These are phyloP conservation scores for Hypsizygus marmoreus DNA, from an alignment of 768 basidiomycete genomes.

Conservation along the genomic window DNA sequence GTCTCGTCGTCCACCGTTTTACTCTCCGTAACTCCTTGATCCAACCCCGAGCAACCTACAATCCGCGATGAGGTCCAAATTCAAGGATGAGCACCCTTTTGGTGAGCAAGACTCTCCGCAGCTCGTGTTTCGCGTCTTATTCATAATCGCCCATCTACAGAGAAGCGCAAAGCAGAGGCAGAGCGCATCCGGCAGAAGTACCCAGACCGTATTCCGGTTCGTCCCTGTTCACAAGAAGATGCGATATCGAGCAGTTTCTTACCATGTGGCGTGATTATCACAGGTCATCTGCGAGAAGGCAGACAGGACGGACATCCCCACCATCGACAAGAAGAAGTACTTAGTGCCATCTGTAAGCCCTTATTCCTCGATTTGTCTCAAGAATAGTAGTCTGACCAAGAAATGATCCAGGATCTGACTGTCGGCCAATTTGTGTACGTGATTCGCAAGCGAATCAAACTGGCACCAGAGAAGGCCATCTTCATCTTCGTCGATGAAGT, in stretches of 20 bases:
- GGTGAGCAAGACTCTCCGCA: constrained; percentile 55
- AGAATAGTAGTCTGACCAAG: not conserved
- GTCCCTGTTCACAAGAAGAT: constrained; percentile 32
- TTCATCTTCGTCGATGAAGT: constrained; percentile 99
- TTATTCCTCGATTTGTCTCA: constrained; percentile 9
- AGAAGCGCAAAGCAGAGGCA: constrained; percentile 99
- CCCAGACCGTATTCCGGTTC: constrained; percentile 94
- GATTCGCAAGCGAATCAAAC: constrained; percentile 99
- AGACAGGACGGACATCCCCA: constrained; percentile 96
- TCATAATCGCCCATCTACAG: constrained; percentile 49
- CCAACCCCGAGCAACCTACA: constrained; percentile 5
- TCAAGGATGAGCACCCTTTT: constrained; percentile 99
- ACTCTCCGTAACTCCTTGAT: constrained; percentile 2
- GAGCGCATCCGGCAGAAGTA: constrained; percentile 99
- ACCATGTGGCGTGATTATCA: constrained; percentile 14
- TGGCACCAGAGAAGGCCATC: constrained; percentile 99
- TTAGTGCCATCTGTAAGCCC: constrained; percentile 88
- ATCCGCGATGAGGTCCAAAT: constrained; percentile 83
- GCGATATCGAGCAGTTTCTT: not conserved
- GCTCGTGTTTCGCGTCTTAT: constrained; percentile 25
- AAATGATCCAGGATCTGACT: constrained; percentile 73
- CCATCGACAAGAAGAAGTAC: constrained; percentile 99
- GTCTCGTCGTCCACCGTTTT: constrained; percentile 11
- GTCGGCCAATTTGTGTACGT: constrained; percentile 99
- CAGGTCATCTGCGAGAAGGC: constrained; percentile 99